Evolutionary conservation across 495 filamentous ascomycete genomes (phyloP).

Genomic region (Podospora fimiseda): DNA sequence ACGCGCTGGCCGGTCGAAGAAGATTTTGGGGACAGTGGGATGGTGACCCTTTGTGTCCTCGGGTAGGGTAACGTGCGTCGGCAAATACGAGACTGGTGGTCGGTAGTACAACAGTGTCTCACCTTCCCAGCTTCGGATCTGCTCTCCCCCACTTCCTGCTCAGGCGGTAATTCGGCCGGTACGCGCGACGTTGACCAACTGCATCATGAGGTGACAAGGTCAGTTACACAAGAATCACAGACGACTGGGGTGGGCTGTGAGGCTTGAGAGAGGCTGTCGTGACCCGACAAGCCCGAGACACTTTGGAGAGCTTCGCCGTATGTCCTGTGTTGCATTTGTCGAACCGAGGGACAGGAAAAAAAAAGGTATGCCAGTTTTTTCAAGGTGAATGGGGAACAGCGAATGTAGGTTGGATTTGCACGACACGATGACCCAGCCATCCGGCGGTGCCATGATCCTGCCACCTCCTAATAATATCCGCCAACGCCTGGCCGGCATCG

Average conservation of each 20-base stretch:
- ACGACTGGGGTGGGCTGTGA: slow-evolving; percentile 1
- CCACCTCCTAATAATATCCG: neutral
- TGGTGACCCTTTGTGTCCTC: neutral
- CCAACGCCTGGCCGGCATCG: neutral
- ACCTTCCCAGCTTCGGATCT: too few species aligned
- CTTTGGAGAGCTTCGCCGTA: neutral
- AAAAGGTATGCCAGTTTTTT: neutral
- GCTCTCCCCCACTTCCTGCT: slow-evolving; percentile 3
- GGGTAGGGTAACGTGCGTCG: neutral
- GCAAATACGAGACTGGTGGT: slow-evolving; percentile 4
- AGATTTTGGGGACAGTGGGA: neutral
- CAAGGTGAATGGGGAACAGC: neutral
- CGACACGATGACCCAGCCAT: slow-evolving; percentile 1
- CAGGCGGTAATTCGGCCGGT: slow-evolving; percentile 6
- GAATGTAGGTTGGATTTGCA: slow-evolving; percentile 3
- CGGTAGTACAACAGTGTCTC: too few species aligned
- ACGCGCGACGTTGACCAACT: slow-evolving; percentile 17
- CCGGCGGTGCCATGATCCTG: slow-evolving; percentile 2
- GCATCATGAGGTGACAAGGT: slow-evolving; percentile 16
- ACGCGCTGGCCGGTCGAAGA: neutral
- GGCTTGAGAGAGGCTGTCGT: neutral
- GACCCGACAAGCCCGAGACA: slow-evolving; percentile 3
- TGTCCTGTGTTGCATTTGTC: slow-evolving; percentile 4
- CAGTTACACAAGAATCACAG: slow-evolving; percentile 9
- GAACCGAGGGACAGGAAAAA: slow-evolving; percentile 8